phyloP scores from a whole-genome alignment of 1,139 yeast genomes.

The Debaryomyces sp. region DNA sequence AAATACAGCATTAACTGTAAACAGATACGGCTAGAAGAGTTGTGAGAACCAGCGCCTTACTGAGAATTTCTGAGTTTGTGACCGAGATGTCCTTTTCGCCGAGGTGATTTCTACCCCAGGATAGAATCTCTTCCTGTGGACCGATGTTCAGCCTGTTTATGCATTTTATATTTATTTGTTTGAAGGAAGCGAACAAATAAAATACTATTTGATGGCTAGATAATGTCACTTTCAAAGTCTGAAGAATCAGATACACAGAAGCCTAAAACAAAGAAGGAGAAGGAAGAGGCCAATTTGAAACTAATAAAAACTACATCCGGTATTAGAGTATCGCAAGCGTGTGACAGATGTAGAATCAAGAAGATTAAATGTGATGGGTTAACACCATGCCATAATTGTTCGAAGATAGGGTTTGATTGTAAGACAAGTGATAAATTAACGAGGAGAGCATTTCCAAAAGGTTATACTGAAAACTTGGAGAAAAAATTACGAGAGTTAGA shows the following conservation, averaged over 20 bases:
- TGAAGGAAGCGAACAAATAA: background rate
- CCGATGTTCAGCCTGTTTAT: background rate
- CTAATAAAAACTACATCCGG: slow-evolving; percentile 45
- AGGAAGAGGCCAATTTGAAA: slow-evolving; percentile 33
- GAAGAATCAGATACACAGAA: slow-evolving; percentile 1
- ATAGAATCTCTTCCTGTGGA: slow-evolving; percentile 6
- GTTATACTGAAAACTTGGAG: slow-evolving; percentile 75
- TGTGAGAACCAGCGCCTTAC: background rate
- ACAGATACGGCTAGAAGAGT: background rate
- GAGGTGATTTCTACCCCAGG: slow-evolving; percentile 4
- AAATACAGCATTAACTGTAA: background rate
- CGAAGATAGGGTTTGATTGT: slow-evolving; percentile 65
- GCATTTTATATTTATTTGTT: background rate
- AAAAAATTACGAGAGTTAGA: slow-evolving; percentile 61
- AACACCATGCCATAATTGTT: slow-evolving; percentile 70
- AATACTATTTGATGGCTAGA: background rate
- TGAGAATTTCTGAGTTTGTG: background rate
- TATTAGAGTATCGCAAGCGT: slow-evolving; percentile 69
- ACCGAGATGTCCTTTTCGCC: slow-evolving; percentile 4
- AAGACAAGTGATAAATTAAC: slow-evolving; percentile 72
- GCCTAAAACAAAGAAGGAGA: slow-evolving; percentile 14
- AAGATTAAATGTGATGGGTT: slow-evolving; percentile 78
- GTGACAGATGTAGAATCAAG: slow-evolving; percentile 77
- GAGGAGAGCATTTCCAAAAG: slow-evolving; percentile 73
- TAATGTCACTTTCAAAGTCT: slow-evolving; percentile 4